Conservation (phyloP, 1,139 yeast species). For the Yamadazyma oceani region DNA sequence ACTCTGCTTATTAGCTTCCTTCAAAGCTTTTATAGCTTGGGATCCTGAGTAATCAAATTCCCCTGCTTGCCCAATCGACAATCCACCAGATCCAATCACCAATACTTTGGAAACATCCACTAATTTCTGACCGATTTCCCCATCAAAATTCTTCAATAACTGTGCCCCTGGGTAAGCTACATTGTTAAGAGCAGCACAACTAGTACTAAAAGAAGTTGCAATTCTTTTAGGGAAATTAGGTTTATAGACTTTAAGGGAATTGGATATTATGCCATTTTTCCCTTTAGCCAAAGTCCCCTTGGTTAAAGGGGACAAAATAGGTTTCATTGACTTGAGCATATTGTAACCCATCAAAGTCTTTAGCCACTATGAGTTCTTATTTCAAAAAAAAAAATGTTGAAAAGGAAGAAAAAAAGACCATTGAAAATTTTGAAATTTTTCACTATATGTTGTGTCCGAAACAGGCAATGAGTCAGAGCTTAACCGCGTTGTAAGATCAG, state of each 20-base stretch:
- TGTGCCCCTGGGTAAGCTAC: conserved; percentile 42
- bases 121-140: conserved; percentile 41
- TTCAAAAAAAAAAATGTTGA: not conserved
- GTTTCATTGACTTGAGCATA: conserved; percentile 9
- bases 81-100: conserved; percentile 96
- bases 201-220: conserved; percentile 3
- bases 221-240: not conserved
- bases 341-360: not conserved
- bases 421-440: conserved; percentile 3
- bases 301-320: conserved; percentile 5
- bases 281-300: not conserved
- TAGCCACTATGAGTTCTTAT: not conserved
- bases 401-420: not conserved
- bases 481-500: conserved; percentile 41
- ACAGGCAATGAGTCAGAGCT: conserved; percentile 36
- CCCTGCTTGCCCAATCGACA: conserved; percentile 98
- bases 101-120: conserved; percentile 89
- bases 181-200: conserved; percentile 1
- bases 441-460: conserved; percentile 22
- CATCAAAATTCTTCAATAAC: conserved; percentile 33
- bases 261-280: not conserved
- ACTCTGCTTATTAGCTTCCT: conserved; percentile 82
- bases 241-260: not conserved
- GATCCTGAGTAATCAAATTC: conserved; percentile 98
- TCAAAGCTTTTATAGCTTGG: conserved; percentile 94